Conservation (phyloP, 352 stramenopile genomes). For the Phytophthora uliginosa region DNA sequence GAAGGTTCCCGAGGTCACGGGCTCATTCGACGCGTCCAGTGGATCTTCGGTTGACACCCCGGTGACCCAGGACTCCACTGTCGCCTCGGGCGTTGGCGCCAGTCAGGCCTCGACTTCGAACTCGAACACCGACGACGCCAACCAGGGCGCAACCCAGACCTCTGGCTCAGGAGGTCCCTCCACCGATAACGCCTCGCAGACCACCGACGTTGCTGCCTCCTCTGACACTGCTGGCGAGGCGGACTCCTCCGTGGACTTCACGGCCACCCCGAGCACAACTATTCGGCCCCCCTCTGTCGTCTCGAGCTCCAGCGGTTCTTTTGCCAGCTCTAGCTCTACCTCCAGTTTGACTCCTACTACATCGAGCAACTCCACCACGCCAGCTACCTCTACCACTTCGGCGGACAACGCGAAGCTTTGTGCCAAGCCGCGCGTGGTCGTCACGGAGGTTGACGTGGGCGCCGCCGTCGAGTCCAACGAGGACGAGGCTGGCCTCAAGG, state of each 20-base stretch:
- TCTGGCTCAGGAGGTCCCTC: not conserved
- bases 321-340: not conserved
- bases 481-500: conserved; percentile 55
- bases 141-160: not conserved
- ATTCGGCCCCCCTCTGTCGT: not conserved
- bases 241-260: not conserved
- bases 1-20: not conserved
- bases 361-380: conserved; percentile 9
- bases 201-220: conserved; percentile 16
- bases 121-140: conserved; percentile 2
- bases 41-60: conserved; percentile 9
- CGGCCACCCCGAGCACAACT: conserved; percentile 14
- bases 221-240: conserved; percentile 2
- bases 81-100: conserved; percentile 2
- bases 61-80: conserved; percentile 5
- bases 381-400: conserved; percentile 2
- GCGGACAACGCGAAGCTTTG: conserved; percentile 32
- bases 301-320: conserved; percentile 15
- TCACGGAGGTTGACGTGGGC: conserved; percentile 55
- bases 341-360: no score
- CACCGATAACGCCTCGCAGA: conserved; percentile 26
- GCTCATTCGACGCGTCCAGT: not conserved
- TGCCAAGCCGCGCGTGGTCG: conserved; percentile 41
- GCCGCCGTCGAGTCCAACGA: conserved; percentile 43
- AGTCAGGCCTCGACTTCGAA: conserved; percentile 2